phyloP scores from a whole-genome alignment of 208 protist genomes.

The Trypanosoma theileri region DNA sequence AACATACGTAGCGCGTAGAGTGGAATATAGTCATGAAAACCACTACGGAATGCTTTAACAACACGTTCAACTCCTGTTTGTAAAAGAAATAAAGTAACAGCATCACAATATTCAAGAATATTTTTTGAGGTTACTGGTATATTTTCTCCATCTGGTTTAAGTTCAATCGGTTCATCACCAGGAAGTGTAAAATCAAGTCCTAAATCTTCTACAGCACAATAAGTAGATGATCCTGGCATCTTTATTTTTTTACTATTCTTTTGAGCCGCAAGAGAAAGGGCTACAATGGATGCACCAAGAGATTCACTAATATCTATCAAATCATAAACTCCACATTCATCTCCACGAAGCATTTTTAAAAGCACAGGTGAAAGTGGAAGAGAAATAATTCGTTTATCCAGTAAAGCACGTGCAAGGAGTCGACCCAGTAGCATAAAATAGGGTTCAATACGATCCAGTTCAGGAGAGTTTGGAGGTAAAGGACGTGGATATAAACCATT shows the following conservation, averaged over 20 bases:
- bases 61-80: slow-evolving; percentile 53
- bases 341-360: slow-evolving; percentile 72
- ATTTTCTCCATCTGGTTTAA: slow-evolving; percentile 40
- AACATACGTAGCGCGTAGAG: slow-evolving; percentile 64
- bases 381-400: slow-evolving; percentile 75
- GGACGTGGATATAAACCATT: slow-evolving; percentile 70
- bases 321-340: slow-evolving; percentile 70
- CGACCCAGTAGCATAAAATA: slow-evolving; percentile 70
- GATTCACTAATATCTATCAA: slow-evolving; percentile 56
- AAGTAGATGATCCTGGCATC: slow-evolving; percentile 31
- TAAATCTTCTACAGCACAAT: slow-evolving; percentile 57
- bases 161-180: slow-evolving; percentile 60
- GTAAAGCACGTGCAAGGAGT: slow-evolving; percentile 73
- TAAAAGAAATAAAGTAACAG: slow-evolving; percentile 56
- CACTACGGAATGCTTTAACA: slow-evolving; percentile 53
- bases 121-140: slow-evolving; percentile 54
- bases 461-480: slow-evolving; percentile 25
- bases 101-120: slow-evolving; percentile 74
- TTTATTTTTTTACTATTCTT: slow-evolving; percentile 22
- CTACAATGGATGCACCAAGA: slow-evolving; percentile 47
- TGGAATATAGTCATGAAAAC: slow-evolving; percentile 79
- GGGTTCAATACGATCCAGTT: slow-evolving; percentile 27
- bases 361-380: slow-evolving; percentile 74
- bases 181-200: slow-evolving; percentile 76
- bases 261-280: slow-evolving; percentile 35